Evolutionary conservation across 805 yeast genomes (phyloP).

Genomic region (Starmerella roubikii): DNA sequence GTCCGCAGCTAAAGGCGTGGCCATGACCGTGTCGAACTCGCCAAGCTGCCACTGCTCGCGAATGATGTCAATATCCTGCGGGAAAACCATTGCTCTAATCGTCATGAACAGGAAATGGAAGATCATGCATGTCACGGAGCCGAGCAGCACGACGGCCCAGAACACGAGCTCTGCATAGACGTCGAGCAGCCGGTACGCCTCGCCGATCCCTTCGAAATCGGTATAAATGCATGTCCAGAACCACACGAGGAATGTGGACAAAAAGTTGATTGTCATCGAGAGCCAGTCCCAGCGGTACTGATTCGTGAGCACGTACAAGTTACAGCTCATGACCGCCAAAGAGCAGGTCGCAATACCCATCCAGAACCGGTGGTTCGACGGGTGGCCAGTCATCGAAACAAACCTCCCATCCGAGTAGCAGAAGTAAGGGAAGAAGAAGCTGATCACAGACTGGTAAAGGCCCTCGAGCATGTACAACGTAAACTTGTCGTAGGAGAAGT

Average conservation of each 20-base stretch:
- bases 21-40: constrained; percentile 30
- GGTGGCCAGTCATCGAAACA: constrained; percentile 16
- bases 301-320: constrained; percentile 51
- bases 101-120: constrained; percentile 51
- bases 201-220: constrained; percentile 36
- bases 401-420: constrained; percentile 35
- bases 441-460: constrained; percentile 54
- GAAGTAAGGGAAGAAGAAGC: constrained; percentile 59
- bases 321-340: constrained; percentile 50
- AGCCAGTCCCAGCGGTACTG: constrained; percentile 75
- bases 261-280: constrained; percentile 36
- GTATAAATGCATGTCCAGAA: constrained; percentile 83
- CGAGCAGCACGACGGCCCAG: constrained; percentile 54
- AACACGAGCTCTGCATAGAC: constrained; percentile 48
- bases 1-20: constrained; percentile 22
- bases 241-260: constrained; percentile 48
- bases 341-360: constrained; percentile 55
- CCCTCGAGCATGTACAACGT: constrained; percentile 58
- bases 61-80: constrained; percentile 56
- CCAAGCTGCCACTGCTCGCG: constrained; percentile 48
- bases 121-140: constrained; percentile 40
- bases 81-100: constrained; percentile 39
- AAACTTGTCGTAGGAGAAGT: constrained; percentile 50
- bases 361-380: constrained; percentile 48
- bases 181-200: constrained; percentile 50